Evolutionary conservation across 2,329 filamentous ascomycete species (phyloP), one percentile per base, ranked within the genome.

Genomic region (Coniochaeta ligniaria): DNA sequence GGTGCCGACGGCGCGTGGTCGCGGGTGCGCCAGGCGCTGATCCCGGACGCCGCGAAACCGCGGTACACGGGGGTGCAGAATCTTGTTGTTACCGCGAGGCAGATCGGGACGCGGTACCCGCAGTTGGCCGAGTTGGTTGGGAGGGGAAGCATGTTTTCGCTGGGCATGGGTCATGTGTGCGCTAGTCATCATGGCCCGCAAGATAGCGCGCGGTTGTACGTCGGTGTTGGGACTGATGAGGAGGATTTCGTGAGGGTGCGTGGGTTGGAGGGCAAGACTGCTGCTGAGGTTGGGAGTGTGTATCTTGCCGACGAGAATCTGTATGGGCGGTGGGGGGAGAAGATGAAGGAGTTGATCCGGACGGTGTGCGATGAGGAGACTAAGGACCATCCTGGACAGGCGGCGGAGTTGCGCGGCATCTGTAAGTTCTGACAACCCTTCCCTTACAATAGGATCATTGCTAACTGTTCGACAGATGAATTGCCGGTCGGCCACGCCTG

Each of bases 401-500:
- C 59, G 1, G 57, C 71, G 2, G 64, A 67, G 11, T 22, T 70
- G 26, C 67, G 66, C 54, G 65, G 69, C 0, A 60, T 75, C 1
- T 70, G 72, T 64, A 74, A 28, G 47, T 52, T 24, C 43, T 22
- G 17, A 2, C 11, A 22, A 24, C n/a, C 16, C n/a, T 41, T 6
- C 20, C 8, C 35, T 11, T 9, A 47, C 20, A 4, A 31, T n/a
- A n/a, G 5, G 22, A 52, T 31, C 4, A 1, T 52, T 28, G 47
- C 47, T 52, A 31, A 52, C 47, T 28, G 11, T 9, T n/a, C 12
- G 35, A 8, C 24, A 52, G 47, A 52, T 12, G 54, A 74, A 61
- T 71, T 85, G 2, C 80, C 81, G 0, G 62, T 77, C 1, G 76
- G 75, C 0, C 62, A 73, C 14, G 57, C 57, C 0, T 85, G 82